Conservation (phyloP, 129 eudicot species). For the Chrysanthemum lavandulifolium region DNA sequence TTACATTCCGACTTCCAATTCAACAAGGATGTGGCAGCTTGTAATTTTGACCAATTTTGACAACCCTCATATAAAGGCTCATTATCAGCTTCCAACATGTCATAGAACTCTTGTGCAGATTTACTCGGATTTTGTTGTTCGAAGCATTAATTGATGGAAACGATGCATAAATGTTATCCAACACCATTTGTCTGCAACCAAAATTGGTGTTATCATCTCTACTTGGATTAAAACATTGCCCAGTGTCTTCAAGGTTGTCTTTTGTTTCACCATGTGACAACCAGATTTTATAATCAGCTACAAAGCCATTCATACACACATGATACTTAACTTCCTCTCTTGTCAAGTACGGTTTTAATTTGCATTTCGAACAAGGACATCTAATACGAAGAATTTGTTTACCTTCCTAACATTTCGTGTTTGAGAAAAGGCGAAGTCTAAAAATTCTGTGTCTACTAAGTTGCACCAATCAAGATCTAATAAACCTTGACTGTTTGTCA, state of each 20-base stretch:
- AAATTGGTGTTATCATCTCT: background rate
- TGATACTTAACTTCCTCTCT: background rate
- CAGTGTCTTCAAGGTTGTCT: background rate
- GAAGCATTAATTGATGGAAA: no score
- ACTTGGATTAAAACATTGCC: background rate
- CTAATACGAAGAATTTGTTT: background rate
- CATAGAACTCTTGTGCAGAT: no score
- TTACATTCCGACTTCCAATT: no score
- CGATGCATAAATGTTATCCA: background rate
- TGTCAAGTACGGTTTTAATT: background rate
- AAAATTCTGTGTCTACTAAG: background rate
- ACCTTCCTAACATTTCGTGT: background rate
- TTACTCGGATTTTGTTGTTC: no score
- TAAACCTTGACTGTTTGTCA: background rate
- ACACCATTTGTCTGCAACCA: background rate
- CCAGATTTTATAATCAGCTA: background rate
- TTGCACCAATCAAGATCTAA: conserved; percentile 1
- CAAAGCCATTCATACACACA: background rate
- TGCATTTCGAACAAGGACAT: background rate
- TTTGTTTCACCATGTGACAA: background rate
- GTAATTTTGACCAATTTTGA: no score
- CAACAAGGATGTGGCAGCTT: no score
- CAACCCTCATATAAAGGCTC: no score
- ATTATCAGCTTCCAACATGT: no score
- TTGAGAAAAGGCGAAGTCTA: background rate